phyloP scores from a whole-genome alignment of 768 basidiomycete species.

The Lactarius hatsudake region DNA sequence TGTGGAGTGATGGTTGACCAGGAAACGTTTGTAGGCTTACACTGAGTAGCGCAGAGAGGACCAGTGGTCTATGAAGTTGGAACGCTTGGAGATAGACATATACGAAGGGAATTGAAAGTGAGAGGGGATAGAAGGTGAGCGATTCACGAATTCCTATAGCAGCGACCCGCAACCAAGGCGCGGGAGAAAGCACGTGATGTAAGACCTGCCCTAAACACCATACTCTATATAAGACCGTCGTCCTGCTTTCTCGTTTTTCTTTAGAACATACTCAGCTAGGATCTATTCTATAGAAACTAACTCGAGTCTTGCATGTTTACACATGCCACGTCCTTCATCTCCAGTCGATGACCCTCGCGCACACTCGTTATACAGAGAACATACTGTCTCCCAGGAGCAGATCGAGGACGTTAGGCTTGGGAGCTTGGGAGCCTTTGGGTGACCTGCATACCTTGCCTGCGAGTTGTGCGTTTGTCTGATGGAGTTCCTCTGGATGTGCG shows the following conservation, averaged over 20 bases:
- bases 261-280: slow-evolving; percentile 45
- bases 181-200: slow-evolving; percentile 3
- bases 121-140: too few species aligned
- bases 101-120: too few species aligned
- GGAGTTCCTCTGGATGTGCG: slow-evolving; percentile 31
- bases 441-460: slow-evolving; percentile 34
- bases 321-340: slow-evolving; percentile 42
- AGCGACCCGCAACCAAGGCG: too few species aligned
- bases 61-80: too few species aligned
- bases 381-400: slow-evolving; percentile 31
- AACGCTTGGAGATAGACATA: too few species aligned
- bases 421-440: slow-evolving; percentile 30
- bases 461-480: slow-evolving; percentile 43
- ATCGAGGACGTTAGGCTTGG: slow-evolving; percentile 42
- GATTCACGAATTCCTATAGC: too few species aligned
- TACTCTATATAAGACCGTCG: slow-evolving; percentile 11
- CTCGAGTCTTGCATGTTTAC: slow-evolving; percentile 47
- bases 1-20: too few species aligned
- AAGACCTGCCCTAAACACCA: slow-evolving; percentile 19
- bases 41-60: too few species aligned
- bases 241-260: slow-evolving; percentile 26
- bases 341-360: slow-evolving; percentile 41
- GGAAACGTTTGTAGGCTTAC: too few species aligned
- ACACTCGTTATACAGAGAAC: slow-evolving; percentile 43
- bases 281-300: slow-evolving; percentile 44